Base-by-base conservation (phyloP, 1,139 yeast species). In the Suhomyces wounanorum region DNA sequence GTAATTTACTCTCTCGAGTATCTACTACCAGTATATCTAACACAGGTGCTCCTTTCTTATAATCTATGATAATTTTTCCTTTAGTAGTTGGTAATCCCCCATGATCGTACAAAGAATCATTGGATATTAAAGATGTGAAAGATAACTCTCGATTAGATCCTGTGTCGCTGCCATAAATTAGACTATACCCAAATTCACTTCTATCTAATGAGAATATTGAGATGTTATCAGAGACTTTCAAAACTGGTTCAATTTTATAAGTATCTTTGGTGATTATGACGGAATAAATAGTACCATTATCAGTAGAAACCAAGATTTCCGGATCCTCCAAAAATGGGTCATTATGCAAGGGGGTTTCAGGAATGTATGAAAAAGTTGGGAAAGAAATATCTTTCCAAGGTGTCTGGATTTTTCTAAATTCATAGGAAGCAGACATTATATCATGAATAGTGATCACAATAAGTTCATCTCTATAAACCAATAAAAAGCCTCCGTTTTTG, bases 41-140 rank as follows among this genome's bases (percentile, higher is more conserved):
- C 3, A 80, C 53, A 0, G 84, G 84, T 0, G 82, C 72, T 84
- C 85, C 80, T 52, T 75, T 78, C 43, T 67, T 70, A 61, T 69
- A 74, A 52, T 72, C 72, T 18, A 58, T 56, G 7, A 64, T 41
- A 3, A 61, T 31, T 30, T 41, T 55, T 16, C 53, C 58, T 13
- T 45, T 45, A 2, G 54, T 52, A 33, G 49, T 53, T 14, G 44
- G 44, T 8, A 56, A 36, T 28, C 43, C 51, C 5, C 48, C 33
- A 30, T 49, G 51, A 26, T 55, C 54, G 52, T 59, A 59, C 13
- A 49, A 44, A 14, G 51, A 28, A 14, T 37, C 14, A 1, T 14
- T 8, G 1, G 39, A 17, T 44, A 56, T 55, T 28, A 62, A 38
- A 1, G 55, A 52, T 1, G 62, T 56, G 6, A 73, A 49, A 3